Evolutionary conservation across 2,329 filamentous ascomycete genomes (phyloP), one percentile per base, ranked within the genome.

Genomic region (Ophiocordyceps camponoti-saundersi): DNA sequence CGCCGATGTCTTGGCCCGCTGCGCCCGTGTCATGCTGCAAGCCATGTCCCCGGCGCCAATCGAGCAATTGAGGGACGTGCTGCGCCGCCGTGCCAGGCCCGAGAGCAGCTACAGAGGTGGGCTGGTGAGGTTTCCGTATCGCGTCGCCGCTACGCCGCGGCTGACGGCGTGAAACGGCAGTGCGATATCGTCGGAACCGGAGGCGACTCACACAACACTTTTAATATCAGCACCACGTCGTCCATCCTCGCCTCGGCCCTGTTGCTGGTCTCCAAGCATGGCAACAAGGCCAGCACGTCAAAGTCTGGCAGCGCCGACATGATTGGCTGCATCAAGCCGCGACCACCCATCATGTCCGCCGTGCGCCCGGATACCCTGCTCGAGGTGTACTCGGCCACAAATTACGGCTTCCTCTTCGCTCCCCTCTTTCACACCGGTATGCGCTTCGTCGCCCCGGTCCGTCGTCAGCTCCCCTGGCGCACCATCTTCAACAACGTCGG

Each of bases 401-500:
- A 94, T 67, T 98, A 96, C 68, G 84, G 84, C 52, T 98, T 98
- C 66, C 75, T 98, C 29, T 96, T 92, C 60, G 92, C 92, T 0
- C 90, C 92, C 39, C 85, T 92, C 54, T 98, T 95, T 72, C 92
- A 98, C 66, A 87, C 88, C 0, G 90, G 88, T 44, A 95, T 96
- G 82, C 82, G 79, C 61, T 82, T 89, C 62, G 88, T 92, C 39
- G 87, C 88, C 5, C 79, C 82, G 2, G 81, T 95, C 52, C 82
- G 92, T 51, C 85, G 79, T 59, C 84, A 93, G 61, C 77, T 98
- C 21, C 90, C 90, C 49, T 90, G 92, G 73, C 80, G 92, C 56
- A 98, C 92, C 2, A 90, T 98, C 54, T 98, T 98, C 78, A 98
- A 98, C 65, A 77, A 98, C 16, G 75, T 98, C 45, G 92, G 92